phyloP scores from a whole-genome alignment of 495 filamentous ascomycete genomes.

The Neurospora tetraspora region DNA sequence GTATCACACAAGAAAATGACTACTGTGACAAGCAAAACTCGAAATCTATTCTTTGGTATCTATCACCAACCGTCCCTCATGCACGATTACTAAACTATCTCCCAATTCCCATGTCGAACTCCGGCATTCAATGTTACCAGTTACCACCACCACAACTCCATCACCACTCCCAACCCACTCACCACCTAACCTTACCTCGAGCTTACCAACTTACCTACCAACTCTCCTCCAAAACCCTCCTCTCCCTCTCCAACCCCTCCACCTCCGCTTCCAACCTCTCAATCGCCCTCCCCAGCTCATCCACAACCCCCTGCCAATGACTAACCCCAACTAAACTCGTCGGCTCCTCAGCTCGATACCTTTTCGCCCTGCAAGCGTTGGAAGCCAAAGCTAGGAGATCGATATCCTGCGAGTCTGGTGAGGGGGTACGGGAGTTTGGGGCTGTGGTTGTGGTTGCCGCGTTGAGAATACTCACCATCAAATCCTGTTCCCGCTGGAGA shows the following conservation, averaged over 20 bases:
- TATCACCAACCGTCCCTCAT: neutral
- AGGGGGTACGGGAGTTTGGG: too few species aligned
- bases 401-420: neutral
- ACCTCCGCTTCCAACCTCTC: neutral
- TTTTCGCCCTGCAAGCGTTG: neutral
- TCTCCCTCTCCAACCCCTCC: neutral
- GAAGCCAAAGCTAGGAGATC: neutral
- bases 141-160: neutral
- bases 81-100: neutral
- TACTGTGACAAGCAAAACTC: too few species aligned
- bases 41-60: neutral
- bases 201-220: neutral
- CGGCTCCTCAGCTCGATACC: neutral
- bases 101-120: neutral
- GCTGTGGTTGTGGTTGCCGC: neutral
- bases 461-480: neutral
- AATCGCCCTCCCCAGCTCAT: neutral
- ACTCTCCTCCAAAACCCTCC: neutral
- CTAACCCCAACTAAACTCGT: neutral
- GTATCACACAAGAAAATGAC: neutral
- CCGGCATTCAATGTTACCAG: neutral
- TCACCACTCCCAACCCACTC: neutral
- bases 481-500: neutral
- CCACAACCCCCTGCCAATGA: neutral
- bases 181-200: neutral